Conservation (phyloP, 1,284 basidiomycete genomes). For the Vanrija humicola region DNA sequence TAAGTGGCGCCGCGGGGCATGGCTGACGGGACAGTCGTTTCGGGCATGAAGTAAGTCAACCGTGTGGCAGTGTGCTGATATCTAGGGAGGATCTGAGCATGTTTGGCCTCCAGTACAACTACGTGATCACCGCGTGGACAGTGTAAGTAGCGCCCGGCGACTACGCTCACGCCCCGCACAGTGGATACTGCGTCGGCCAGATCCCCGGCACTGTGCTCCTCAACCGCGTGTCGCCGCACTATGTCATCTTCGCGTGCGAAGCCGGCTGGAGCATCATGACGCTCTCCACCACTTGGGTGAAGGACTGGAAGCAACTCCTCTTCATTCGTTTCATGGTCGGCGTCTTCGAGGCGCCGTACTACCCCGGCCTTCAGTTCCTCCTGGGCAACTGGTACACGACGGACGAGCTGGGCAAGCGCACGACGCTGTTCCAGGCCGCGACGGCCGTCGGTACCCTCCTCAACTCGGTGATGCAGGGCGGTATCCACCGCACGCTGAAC, state of each 20-base stretch:
- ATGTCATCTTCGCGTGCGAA: conserved; percentile 24
- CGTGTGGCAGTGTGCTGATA: no score
- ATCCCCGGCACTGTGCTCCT: conserved; percentile 26
- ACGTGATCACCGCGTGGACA: conserved; percentile 14
- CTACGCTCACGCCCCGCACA: neutral
- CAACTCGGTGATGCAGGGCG: neutral
- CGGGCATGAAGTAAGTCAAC: no score
- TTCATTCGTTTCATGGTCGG: conserved; percentile 24
- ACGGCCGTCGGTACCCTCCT: no score
- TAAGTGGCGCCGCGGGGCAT: no score
- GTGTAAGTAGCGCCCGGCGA: conserved; percentile 1
- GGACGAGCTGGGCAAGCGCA: conserved; percentile 6
- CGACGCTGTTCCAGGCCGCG: conserved; percentile 45
- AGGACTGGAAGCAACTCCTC: conserved; percentile 19
- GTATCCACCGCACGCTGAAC: conserved; percentile 22
- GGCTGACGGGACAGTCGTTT: no score
- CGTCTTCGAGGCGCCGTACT: conserved; percentile 27
- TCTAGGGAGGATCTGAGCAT: conserved; percentile 15
- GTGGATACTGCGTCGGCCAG: conserved; percentile 25
- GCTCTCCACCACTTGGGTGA: conserved; percentile 17
- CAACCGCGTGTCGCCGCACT: conserved; percentile 21
- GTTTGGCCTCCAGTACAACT: conserved; percentile 17
- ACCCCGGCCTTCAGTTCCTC: conserved; percentile 26
- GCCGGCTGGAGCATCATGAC: conserved; percentile 24
- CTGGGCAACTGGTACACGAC: conserved; percentile 16